Percentiles rank a stretch among this genome's conserved stretches.
phyloP scores from a whole-genome alignment of 31 red algal genomes.

The Asparagopsis taxiformis region DNA sequence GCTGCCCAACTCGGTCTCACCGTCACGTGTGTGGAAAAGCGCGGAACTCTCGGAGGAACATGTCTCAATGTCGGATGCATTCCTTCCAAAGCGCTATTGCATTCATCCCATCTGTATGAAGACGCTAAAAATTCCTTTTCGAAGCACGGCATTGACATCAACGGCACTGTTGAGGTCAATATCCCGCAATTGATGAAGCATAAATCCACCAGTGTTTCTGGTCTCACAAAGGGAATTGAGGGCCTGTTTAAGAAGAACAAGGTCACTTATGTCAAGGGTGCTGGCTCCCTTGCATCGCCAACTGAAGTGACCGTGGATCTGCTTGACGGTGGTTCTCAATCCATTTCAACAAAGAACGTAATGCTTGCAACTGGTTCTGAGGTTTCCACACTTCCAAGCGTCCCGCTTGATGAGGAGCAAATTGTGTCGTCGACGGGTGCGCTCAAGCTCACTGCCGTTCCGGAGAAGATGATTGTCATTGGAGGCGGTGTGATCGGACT shows the following conservation, averaged over 20 bases:
- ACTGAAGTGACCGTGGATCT: slow-evolving; percentile 66
- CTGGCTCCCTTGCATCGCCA: slow-evolving; percentile 47
- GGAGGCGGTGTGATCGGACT: slow-evolving; percentile 97
- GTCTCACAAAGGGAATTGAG: slow-evolving; percentile 93
- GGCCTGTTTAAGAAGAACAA: slow-evolving; percentile 98
- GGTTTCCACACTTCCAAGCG: slow-evolving; percentile 55
- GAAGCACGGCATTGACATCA: slow-evolving; percentile 83
- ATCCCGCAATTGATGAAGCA: slow-evolving; percentile 91
- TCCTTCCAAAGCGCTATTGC: slow-evolving; percentile 95
- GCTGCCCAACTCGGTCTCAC: slow-evolving; percentile 94
- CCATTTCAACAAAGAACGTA: slow-evolving; percentile 84
- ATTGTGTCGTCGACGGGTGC: slow-evolving; percentile 89
- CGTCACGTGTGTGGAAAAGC: slow-evolving; percentile 95
- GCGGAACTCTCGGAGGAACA: slow-evolving; percentile 91
- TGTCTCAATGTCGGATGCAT: slow-evolving; percentile 99
- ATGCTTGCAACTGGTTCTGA: slow-evolving; percentile 95
- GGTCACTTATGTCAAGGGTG: slow-evolving; percentile 85
- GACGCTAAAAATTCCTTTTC: slow-evolving; percentile 78
- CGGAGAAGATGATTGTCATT: slow-evolving; percentile 96
- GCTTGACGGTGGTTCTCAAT: slow-evolving; percentile 58
- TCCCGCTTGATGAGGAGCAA: slow-evolving; percentile 86
- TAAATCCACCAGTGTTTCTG: slow-evolving; percentile 65
- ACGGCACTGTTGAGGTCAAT: slow-evolving; percentile 63
- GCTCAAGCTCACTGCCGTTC: slow-evolving; percentile 76
- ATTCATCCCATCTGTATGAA: slow-evolving; percentile 95